phyloP scores from a whole-genome alignment of 1,284 basidiomycete species.

The Xerocomus minutiporus region DNA sequence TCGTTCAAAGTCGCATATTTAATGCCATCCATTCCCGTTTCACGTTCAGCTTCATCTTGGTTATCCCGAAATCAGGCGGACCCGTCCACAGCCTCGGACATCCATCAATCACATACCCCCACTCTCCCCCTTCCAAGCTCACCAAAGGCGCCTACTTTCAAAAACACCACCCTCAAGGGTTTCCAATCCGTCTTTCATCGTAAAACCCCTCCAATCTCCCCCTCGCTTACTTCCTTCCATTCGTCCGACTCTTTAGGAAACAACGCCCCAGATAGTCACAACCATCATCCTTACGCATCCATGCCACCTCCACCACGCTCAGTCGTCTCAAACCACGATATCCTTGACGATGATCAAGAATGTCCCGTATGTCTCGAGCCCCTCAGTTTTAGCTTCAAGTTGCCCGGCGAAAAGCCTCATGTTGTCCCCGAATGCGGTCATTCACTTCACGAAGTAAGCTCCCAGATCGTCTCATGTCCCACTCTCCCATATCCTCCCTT shows the following conservation, averaged over 20 bases:
- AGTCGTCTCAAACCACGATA: slow-evolving; percentile 60
- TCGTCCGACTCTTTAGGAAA: slow-evolving; percentile 32
- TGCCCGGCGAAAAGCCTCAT: slow-evolving; percentile 94
- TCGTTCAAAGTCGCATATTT: background rate
- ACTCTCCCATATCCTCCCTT: slow-evolving; percentile 2
- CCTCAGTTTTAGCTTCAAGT: slow-evolving; percentile 79
- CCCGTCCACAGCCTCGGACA: slow-evolving; percentile 19
- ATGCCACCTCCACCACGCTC: slow-evolving; percentile 62
- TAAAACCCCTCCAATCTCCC: slow-evolving; percentile 21
- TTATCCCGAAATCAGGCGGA: slow-evolving; percentile 18
- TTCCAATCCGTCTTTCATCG: slow-evolving; percentile 39
- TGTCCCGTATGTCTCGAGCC: slow-evolving; percentile 91
- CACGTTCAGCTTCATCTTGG: slow-evolving; percentile 19
- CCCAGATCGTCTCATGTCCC: background rate
- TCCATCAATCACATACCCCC: slow-evolving; percentile 36
- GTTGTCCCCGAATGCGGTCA: slow-evolving; percentile 97
- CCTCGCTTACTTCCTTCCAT: slow-evolving; percentile 36
- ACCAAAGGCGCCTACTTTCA: slow-evolving; percentile 33
- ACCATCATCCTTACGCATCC: slow-evolving; percentile 41
- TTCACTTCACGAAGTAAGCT: slow-evolving; percentile 83
- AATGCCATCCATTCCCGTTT: slow-evolving; percentile 20
- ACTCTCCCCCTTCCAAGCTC: slow-evolving; percentile 33
- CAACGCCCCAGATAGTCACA: slow-evolving; percentile 13
- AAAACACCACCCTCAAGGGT: slow-evolving; percentile 24
- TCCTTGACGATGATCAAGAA: slow-evolving; percentile 71